These are phyloP conservation scores for Harringtonia aguacate DNA, from an alignment of 2,329 filamentous ascomycete genomes.

Conservation along the genomic window DNA sequence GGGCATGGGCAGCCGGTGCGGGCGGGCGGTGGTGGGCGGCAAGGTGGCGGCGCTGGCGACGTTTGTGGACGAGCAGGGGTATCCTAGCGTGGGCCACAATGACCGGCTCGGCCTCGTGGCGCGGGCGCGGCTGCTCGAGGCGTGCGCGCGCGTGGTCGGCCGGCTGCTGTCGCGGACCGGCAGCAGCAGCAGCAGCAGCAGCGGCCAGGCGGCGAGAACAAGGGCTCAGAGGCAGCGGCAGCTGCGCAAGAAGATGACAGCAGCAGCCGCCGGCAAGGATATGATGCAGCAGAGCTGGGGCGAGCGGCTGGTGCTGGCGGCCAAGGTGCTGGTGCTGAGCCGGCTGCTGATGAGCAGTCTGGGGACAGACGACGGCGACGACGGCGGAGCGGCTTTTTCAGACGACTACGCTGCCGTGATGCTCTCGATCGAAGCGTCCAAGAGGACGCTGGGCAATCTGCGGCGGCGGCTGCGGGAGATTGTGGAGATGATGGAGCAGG, in stretches of 20 bases:
- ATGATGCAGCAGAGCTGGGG: conserved; percentile 21
- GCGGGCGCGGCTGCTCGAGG: conserved; percentile 37
- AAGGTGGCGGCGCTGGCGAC: conserved; percentile 48
- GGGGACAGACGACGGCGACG: conserved; percentile 39
- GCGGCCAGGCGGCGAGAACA: conserved; percentile 10
- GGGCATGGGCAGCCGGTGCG: conserved; percentile 66
- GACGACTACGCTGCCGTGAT: conserved; percentile 20
- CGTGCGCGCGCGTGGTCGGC: conserved; percentile 37
- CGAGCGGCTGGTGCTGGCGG: conserved; percentile 42
- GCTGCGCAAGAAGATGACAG: background rate
- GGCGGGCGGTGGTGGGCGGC: conserved; percentile 55
- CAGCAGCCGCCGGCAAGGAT: background rate
- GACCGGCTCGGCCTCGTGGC: conserved; percentile 24
- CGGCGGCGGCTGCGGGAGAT: conserved; percentile 54
- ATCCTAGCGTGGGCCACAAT: background rate
- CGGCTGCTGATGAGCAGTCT: conserved; percentile 67
- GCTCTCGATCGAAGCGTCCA: conserved; percentile 44
- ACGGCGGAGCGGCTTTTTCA: too few relatives aligned
- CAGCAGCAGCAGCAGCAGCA: conserved; percentile 23
- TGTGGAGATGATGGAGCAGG: conserved; percentile 40
- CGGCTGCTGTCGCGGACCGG: conserved; percentile 27
- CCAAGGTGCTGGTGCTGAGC: conserved; percentile 68
- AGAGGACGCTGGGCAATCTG: conserved; percentile 51
- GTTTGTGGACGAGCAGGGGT: conserved; percentile 23
- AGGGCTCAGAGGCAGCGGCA: background rate